Conservation (phyloP, 768 basidiomycete species). For the Pilatotrama ljubarskyi region DNA sequence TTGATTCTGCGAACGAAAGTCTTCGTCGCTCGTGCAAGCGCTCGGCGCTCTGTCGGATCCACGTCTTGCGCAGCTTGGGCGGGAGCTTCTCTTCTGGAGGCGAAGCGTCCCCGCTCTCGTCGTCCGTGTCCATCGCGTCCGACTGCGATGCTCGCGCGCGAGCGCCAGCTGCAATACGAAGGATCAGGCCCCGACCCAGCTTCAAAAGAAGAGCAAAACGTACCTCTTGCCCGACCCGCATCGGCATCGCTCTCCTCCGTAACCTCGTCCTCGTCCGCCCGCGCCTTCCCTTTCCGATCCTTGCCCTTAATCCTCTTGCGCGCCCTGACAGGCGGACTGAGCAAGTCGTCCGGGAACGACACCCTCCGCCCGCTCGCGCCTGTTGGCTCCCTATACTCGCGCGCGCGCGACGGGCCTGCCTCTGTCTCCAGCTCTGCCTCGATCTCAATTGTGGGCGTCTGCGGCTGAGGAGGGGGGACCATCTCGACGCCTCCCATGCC, state of each 20-base stretch:
- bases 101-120: slow-evolving; percentile 11
- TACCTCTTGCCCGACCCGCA: slow-evolving; percentile 8
- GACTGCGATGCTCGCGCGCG: not conserved
- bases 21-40: slow-evolving; percentile 29
- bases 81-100: slow-evolving; percentile 44
- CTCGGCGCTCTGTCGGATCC: slow-evolving; percentile 32
- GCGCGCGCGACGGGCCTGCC: slow-evolving; percentile 19
- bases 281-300: slow-evolving; percentile 33
- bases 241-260: slow-evolving; percentile 23
- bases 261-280: slow-evolving; percentile 21
- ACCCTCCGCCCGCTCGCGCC: slow-evolving; percentile 2
- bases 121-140: slow-evolving; percentile 21
- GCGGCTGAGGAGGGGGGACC: slow-evolving; percentile 33
- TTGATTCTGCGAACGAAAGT: not conserved
- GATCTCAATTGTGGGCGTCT: no score
- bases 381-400: not conserved
- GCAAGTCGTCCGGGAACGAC: slow-evolving; percentile 16
- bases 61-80: slow-evolving; percentile 61
- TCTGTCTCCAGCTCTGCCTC: slow-evolving; percentile 3
- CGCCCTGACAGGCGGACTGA: slow-evolving; percentile 5
- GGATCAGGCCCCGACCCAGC: not conserved
- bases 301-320: slow-evolving; percentile 16
- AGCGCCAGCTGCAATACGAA: not conserved
- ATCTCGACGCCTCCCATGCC: slow-evolving; percentile 68
- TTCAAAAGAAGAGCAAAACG: not conserved